Percentiles rank a stretch among this genome's conserved stretches.
Conservation (phyloP, 352 stramenopile genomes). For the Phytophthora rubi region DNA sequence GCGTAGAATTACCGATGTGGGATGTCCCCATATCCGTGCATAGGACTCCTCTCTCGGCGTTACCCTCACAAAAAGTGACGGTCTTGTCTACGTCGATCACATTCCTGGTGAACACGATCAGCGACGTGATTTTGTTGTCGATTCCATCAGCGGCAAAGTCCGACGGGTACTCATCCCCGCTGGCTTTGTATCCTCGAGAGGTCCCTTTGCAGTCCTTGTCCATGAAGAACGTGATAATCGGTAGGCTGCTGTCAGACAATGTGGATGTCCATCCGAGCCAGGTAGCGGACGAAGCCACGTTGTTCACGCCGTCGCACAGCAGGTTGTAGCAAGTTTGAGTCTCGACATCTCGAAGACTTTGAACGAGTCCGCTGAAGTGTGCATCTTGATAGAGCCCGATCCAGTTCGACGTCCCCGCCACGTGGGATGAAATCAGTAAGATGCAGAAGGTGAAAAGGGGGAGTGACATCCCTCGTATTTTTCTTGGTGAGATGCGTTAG, state of each 20-base stretch:
- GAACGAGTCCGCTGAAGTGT: slow-evolving; percentile 5
- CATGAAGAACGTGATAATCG: slow-evolving; percentile 17
- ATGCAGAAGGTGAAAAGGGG: not conserved
- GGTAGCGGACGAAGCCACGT: not conserved
- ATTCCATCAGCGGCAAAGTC: not conserved
- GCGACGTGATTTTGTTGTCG: slow-evolving; percentile 18
- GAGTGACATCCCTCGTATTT: not conserved
- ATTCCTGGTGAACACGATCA: slow-evolving; percentile 16
- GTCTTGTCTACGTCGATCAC: slow-evolving; percentile 12
- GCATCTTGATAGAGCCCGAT: slow-evolving; percentile 6
- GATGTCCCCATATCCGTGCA: not conserved
- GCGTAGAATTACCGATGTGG: not conserved
- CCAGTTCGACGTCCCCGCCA: slow-evolving; percentile 4
- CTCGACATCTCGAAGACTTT: slow-evolving; percentile 11
- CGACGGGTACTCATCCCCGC: slow-evolving; percentile 3
- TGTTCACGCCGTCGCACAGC: slow-evolving; percentile 11
- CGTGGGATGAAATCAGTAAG: not conserved
- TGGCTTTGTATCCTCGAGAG: slow-evolving; percentile 4
- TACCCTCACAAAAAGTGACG: slow-evolving; percentile 9
- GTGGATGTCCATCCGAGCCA: slow-evolving; percentile 4
- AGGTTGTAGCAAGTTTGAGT: slow-evolving; percentile 20
- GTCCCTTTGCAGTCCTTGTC: slow-evolving; percentile 13
- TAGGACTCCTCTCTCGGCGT: not conserved
- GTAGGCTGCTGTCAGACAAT: not conserved
- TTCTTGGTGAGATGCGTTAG: not conserved